Conservation (phyloP, 2,329 filamentous ascomycete genomes). For the Blastomyces parvus region DNA sequence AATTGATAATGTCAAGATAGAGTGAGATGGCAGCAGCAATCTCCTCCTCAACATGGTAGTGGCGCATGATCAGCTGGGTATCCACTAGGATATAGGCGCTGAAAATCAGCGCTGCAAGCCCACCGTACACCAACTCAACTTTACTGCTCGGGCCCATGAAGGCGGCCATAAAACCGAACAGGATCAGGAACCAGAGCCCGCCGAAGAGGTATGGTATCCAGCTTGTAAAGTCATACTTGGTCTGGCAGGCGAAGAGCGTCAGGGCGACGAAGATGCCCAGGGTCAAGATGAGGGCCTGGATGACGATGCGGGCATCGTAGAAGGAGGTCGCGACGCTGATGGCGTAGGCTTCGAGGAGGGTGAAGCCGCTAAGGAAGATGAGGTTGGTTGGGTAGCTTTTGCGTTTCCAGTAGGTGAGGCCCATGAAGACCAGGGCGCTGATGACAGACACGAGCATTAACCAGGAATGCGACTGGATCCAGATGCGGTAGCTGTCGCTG, state of each 20-base stretch:
- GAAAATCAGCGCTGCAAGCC: constrained; percentile 75
- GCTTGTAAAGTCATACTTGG: constrained; percentile 93
- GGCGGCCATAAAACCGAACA: constrained; percentile 85
- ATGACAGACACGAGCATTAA: constrained; percentile 82
- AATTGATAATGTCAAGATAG: constrained; percentile 92
- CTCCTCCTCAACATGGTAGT: constrained; percentile 97
- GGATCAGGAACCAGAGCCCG: constrained; percentile 74
- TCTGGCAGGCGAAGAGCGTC: constrained; percentile 84
- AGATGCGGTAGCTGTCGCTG: constrained; percentile 64
- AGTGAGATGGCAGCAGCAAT: constrained; percentile 91
- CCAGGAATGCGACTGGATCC: constrained; percentile 77
- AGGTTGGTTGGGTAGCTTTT: constrained; percentile 93
- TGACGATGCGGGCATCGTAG: constrained; percentile 72
- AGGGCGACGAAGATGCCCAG: constrained; percentile 55
- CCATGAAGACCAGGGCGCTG: constrained; percentile 73
- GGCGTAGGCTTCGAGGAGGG: constrained; percentile 82
- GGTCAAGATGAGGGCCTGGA: constrained; percentile 84
- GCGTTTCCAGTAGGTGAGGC: constrained; percentile 88
- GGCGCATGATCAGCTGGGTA: constrained; percentile 87
- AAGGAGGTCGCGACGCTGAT: constrained; percentile 89
- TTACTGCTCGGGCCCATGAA: constrained; percentile 82
- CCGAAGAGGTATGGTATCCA: constrained; percentile 97
- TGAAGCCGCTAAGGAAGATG: constrained; percentile 84
- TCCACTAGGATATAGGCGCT: constrained; percentile 92
- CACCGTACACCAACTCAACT: constrained; percentile 75